Conservation (phyloP, 805 yeast genomes). For the Candida ortonii region DNA sequence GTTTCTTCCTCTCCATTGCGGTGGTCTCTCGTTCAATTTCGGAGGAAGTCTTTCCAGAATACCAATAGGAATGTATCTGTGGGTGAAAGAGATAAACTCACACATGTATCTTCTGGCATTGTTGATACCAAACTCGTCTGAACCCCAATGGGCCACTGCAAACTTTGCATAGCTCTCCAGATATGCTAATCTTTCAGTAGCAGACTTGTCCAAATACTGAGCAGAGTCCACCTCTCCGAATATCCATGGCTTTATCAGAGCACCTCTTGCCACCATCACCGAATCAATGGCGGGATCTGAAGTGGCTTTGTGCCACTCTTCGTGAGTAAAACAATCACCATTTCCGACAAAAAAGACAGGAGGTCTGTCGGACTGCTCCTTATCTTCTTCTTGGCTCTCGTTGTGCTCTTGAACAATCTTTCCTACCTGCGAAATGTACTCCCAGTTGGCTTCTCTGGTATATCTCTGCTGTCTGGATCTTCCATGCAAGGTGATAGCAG, state of each 20-base stretch:
- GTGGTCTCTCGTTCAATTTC: conserved; percentile 88
- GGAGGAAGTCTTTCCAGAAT: conserved; percentile 87
- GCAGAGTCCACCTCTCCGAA: conserved; percentile 90
- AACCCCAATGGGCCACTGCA: conserved; percentile 97
- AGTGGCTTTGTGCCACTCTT: conserved; percentile 81
- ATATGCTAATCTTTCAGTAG: conserved; percentile 83
- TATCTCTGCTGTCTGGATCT: conserved; percentile 95
- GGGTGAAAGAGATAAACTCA: conserved; percentile 91
- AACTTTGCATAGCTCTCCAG: conserved; percentile 65
- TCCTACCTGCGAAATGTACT: conserved; percentile 75
- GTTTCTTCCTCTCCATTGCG: conserved; percentile 87
- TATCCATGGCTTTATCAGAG: conserved; percentile 97
- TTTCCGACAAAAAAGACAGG: conserved; percentile 87
- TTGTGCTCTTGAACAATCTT: conserved; percentile 58
- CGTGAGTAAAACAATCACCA: conserved; percentile 85
- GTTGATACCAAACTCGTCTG: conserved; percentile 91
- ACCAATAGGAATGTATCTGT: conserved; percentile 92
- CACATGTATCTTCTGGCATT: conserved; percentile 87
- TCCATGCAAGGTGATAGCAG: conserved; percentile 93
- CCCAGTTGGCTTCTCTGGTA: conserved; percentile 91
- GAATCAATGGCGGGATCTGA: conserved; percentile 73
- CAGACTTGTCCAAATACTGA: conserved; percentile 86
- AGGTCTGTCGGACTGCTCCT: conserved; percentile 52
- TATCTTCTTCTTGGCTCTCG: conserved; percentile 55
- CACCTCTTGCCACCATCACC: conserved; percentile 98